A percentile compares a stretch with the other conserved stretches of the same genome.
phyloP scores from a whole-genome alignment of 1,139 yeast species.

The Suhomyces panamericanus region DNA sequence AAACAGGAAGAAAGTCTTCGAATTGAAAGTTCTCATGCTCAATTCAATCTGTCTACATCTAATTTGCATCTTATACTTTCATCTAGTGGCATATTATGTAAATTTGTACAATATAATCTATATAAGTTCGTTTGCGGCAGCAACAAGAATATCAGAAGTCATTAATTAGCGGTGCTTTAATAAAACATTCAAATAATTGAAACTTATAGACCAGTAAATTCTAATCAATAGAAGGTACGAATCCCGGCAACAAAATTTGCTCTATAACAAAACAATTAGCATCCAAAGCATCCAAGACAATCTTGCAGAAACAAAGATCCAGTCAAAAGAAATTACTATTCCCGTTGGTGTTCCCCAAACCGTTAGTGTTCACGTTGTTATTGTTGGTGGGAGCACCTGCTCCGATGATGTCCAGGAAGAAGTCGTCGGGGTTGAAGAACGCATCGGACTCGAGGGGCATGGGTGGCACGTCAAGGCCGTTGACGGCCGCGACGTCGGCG shows the following conservation, averaged over 20 bases:
- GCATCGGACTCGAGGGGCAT: constrained; percentile 4
- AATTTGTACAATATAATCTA: constrained; percentile 4
- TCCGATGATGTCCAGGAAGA: constrained; percentile 19
- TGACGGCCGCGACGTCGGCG: not conserved
- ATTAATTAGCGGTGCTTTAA: constrained; percentile 1
- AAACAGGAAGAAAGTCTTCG: no score
- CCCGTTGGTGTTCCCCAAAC: constrained; percentile 6
- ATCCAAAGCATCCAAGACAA: constrained; percentile 1
- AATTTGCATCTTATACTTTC: not conserved
- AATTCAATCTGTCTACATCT: not conserved
- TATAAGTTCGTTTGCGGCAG: not conserved
- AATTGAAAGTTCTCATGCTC: not conserved
- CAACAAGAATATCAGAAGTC: not conserved
- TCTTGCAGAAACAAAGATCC: not conserved
- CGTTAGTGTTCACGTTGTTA: constrained; percentile 5
- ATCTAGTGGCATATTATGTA: not conserved
- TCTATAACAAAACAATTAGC: constrained; percentile 5
- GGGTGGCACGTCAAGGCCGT: not conserved
- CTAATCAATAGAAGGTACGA: constrained; percentile 6
- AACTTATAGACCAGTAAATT: not conserved
- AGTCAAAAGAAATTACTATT: constrained; percentile 6
- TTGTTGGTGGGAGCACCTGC: constrained; percentile 8
- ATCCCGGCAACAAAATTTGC: not conserved
- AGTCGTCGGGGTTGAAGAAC: constrained; percentile 21
- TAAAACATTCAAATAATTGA: constrained; percentile 2